Conservation (phyloP, 148 eudicot genomes). For the Silene latifolia region DNA sequence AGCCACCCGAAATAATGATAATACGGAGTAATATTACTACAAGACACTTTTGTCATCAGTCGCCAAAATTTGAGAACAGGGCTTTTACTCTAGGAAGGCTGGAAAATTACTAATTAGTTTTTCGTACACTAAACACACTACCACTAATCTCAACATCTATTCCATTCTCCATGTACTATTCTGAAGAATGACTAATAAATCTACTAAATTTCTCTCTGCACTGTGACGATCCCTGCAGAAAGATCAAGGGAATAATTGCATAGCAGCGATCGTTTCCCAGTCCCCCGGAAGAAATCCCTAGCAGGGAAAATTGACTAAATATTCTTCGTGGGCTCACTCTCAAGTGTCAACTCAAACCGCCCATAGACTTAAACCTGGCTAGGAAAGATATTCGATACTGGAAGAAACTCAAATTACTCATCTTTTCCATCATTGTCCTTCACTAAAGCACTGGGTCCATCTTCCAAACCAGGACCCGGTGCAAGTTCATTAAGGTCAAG, state of each 20-base stretch:
- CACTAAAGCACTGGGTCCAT: conserved; percentile 52
- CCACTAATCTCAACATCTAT: conserved; percentile 15
- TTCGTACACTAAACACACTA: conserved; percentile 30
- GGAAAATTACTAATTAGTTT: conserved; percentile 1
- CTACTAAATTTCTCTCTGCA: conserved; percentile 24
- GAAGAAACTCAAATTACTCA: conserved; percentile 19
- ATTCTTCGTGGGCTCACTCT: conserved; percentile 3
- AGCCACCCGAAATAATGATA: conserved; percentile 20
- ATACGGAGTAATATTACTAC: neutral
- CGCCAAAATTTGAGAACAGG: conserved; percentile 24
- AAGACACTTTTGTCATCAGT: neutral
- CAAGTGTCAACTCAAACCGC: neutral
- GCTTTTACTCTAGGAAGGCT: conserved; percentile 16
- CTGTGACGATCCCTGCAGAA: neutral
- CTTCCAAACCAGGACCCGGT: conserved; percentile 83
- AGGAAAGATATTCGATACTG: neutral
- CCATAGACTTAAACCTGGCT: neutral
- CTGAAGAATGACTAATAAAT: conserved; percentile 16
- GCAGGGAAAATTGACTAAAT: conserved; percentile 3
- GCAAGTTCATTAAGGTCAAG: conserved; percentile 91
- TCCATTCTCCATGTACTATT: conserved; percentile 9
- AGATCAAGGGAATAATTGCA: too few species aligned
- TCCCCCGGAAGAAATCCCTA: neutral
- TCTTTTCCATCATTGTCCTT: conserved; percentile 51
- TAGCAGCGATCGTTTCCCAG: too few species aligned